Percentiles rank a stretch among this genome's conserved stretches.
Evolutionary conservation across 1,284 basidiomycete species (phyloP).

Genomic region (Stereum hirsutum): DNA sequence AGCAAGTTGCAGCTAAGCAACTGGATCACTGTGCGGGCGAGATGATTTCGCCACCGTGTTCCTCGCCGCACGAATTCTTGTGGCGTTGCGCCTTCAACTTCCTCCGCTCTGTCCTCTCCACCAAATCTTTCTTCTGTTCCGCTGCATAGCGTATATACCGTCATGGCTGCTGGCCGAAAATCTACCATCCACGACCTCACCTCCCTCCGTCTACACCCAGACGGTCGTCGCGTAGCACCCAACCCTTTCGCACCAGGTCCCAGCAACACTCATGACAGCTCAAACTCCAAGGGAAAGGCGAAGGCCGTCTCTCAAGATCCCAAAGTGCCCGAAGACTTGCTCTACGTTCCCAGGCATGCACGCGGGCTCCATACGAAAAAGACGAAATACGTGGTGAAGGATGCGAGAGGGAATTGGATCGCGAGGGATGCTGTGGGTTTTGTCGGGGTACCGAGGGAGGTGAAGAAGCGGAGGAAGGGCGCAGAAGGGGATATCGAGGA

Average conservation of each 20-base stretch:
- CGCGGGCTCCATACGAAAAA: conserved; percentile 12
- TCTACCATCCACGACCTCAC: conserved; percentile 2
- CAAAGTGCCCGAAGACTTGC: no score
- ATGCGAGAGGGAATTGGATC: conserved; percentile 24
- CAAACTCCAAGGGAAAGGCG: neutral
- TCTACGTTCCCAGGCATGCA: no score
- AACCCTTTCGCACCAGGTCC: neutral
- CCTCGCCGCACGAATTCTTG: no score
- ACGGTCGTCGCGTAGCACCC: conserved; percentile 1
- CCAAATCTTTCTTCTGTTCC: no score
- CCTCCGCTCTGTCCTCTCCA: no score
- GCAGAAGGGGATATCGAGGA: conserved; percentile 14
- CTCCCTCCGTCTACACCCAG: conserved; percentile 1
- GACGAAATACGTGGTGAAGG: conserved; percentile 16
- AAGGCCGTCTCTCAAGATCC: no score
- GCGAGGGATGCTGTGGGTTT: conserved; percentile 24
- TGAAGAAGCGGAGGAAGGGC: conserved; percentile 17
- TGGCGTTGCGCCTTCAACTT: no score
- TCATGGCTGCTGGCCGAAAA: no score
- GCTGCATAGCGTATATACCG: no score
- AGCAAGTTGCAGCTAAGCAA: no score
- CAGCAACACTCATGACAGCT: neutral
- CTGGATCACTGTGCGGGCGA: no score
- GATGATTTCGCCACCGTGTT: no score
- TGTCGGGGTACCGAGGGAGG: conserved; percentile 11